Percentiles rank a stretch among this genome's conserved stretches.
These are phyloP conservation scores for Sanghuangporus sanghuang DNA, from an alignment of 1,284 basidiomycete species.

Conservation along the genomic window DNA sequence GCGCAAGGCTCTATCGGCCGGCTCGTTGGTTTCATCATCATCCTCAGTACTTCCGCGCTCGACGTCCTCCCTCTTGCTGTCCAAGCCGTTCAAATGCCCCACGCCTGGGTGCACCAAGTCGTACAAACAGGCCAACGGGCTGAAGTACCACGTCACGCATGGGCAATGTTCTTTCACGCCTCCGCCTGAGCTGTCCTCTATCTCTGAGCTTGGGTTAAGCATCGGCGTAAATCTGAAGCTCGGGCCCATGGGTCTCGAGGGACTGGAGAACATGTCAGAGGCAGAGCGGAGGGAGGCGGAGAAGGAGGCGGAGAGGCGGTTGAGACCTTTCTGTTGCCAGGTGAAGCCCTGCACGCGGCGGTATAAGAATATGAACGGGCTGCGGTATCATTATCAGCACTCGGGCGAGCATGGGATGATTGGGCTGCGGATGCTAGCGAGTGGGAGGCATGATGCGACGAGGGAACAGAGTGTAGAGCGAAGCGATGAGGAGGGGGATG, in stretches of 20 bases:
- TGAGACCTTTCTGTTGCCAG: conserved; percentile 84
- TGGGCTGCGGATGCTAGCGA: conserved; percentile 78
- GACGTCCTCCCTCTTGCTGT: conserved; percentile 47
- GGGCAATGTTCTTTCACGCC: conserved; percentile 42
- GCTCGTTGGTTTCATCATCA: conserved; percentile 16
- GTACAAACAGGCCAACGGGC: conserved; percentile 95
- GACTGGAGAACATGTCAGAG: conserved; percentile 32
- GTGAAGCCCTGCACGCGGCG: conserved; percentile 88
- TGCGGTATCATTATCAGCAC: conserved; percentile 95
- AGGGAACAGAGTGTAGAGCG: conserved; percentile 11
- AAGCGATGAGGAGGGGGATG: conserved; percentile 5
- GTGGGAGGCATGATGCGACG: conserved; percentile 71
- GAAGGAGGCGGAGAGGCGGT: conserved; percentile 74
- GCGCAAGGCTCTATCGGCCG: neutral
- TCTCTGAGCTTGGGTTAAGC: conserved; percentile 62
- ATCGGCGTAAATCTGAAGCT: conserved; percentile 60
- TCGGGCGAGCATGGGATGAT: conserved; percentile 91
- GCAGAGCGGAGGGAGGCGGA: conserved; percentile 36
- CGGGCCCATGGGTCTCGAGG: conserved; percentile 56
- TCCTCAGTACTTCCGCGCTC: conserved; percentile 48
- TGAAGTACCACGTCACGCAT: conserved; percentile 79
- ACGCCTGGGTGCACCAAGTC: conserved; percentile 97
- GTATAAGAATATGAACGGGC: conserved; percentile 98
- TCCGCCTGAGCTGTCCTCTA: conserved; percentile 63
- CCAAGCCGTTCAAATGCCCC: conserved; percentile 94